Conservation (phyloP, 176 grass and related monocot species). For the Aegilops speltoides region DNA sequence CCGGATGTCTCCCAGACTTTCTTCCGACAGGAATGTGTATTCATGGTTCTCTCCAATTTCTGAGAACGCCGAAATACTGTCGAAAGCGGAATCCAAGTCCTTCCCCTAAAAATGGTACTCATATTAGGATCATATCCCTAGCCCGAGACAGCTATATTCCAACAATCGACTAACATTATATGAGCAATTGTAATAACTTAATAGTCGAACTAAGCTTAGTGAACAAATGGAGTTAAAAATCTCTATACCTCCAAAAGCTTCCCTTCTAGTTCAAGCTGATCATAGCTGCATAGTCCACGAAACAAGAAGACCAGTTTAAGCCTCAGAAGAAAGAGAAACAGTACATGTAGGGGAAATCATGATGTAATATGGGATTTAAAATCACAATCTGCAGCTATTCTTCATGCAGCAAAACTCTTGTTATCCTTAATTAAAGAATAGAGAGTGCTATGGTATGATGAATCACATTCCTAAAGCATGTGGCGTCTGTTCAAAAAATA, state of each 20-base stretch:
- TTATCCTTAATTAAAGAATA: neutral
- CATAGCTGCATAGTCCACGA: conserved; percentile 57
- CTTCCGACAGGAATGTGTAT: conserved; percentile 57
- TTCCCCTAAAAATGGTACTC: conserved; percentile 50
- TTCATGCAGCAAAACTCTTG: neutral
- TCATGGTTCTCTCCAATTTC: conserved; percentile 58
- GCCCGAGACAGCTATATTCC: neutral
- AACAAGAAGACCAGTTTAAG: conserved; percentile 21
- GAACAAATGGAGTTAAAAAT: neutral
- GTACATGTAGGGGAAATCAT: neutral
- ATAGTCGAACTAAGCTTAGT: neutral
- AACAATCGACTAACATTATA: conserved; percentile 14
- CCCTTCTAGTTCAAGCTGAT: conserved; percentile 83
- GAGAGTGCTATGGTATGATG: neutral
- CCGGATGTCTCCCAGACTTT: conserved; percentile 83
- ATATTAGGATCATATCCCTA: conserved; percentile 11
- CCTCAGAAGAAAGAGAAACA: neutral
- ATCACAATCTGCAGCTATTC: neutral
- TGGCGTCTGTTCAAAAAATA: neutral
- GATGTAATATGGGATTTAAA: neutral
- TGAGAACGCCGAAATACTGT: conserved; percentile 89
- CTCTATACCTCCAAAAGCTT: conserved; percentile 75
- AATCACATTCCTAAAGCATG: conserved; percentile 32
- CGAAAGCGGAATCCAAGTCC: conserved; percentile 83
- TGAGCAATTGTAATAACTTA: neutral